Conservation (phyloP, 129 eudicot genomes). For the Escallonia rubra region DNA sequence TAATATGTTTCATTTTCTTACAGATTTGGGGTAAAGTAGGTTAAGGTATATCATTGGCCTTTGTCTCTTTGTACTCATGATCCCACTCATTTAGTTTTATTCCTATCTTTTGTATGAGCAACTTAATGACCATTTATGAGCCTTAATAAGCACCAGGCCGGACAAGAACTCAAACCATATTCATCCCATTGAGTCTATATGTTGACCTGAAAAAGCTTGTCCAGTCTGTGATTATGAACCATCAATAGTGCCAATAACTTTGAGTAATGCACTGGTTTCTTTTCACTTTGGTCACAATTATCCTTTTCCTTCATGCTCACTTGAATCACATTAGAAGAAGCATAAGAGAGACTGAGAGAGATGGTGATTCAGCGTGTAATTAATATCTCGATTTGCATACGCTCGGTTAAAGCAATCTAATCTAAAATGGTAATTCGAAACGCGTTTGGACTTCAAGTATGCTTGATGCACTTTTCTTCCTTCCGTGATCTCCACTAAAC, state of each 20-base stretch:
- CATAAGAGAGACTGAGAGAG: too few species aligned
- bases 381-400: background rate
- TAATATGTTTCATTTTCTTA: constrained; percentile 6
- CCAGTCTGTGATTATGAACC: too few species aligned
- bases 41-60: constrained; percentile 16
- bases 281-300: too few species aligned
- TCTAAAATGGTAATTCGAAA: constrained; percentile 18
- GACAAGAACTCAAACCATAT: background rate
- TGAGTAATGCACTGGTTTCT: too few species aligned
- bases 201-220: too few species aligned
- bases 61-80: constrained; percentile 32
- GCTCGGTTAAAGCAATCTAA: background rate
- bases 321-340: too few species aligned
- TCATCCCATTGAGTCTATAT: too few species aligned
- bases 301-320: too few species aligned
- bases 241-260: too few species aligned
- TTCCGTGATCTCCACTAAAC: constrained; percentile 9
- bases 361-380: too few species aligned
- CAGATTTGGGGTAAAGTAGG: constrained; percentile 4
- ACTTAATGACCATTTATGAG: background rate
- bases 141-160: background rate
- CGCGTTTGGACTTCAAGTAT: constrained; percentile 22
- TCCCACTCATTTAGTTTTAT: constrained; percentile 7
- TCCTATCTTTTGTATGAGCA: constrained; percentile 2
- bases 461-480: constrained; percentile 6